Evolutionary conservation across 1,284 basidiomycete genomes (phyloP).

Genomic region (Gomphus sp.): DNA sequence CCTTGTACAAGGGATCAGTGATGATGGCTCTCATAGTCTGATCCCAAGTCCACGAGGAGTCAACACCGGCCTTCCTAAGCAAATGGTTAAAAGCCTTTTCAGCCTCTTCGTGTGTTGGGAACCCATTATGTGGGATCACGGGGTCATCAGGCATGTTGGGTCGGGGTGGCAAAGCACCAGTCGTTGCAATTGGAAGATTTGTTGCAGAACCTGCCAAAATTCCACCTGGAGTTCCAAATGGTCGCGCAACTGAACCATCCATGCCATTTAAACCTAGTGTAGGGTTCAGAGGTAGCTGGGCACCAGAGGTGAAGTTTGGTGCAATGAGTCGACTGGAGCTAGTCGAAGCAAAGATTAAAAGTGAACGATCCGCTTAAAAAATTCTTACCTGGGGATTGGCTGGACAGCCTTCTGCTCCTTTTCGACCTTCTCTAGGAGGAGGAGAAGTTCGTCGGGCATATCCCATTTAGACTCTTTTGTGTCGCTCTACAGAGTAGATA

Average conservation of each 20-base stretch:
- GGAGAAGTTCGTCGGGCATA: conserved; percentile 80
- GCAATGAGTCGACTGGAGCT: conserved; percentile 7
- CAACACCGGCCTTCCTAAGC: conserved; percentile 80
- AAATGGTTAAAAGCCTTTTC: conserved; percentile 92
- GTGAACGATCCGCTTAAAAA: not conserved
- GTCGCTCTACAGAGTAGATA: conserved; percentile 45
- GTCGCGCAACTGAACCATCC: conserved; percentile 30
- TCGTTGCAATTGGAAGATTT: conserved; percentile 43
- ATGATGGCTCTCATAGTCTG: conserved; percentile 96
- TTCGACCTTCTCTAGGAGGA: conserved; percentile 76
- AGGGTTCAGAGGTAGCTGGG: conserved; percentile 31
- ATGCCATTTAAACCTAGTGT: conserved; percentile 28
- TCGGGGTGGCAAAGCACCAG: conserved; percentile 56
- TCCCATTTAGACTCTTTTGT: conserved; percentile 93
- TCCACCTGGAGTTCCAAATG: not conserved
- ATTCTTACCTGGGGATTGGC: not conserved
- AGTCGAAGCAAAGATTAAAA: not conserved
- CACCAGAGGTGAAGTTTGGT: conserved; percentile 31
- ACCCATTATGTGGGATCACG: conserved; percentile 81
- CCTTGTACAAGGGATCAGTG: conserved; percentile 95
- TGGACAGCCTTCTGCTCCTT: conserved; percentile 40
- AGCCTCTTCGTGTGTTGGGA: conserved; percentile 78
- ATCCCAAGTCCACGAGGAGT: conserved; percentile 95
- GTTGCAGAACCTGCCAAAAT: conserved; percentile 12
- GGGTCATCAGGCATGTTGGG: conserved; percentile 78